These are phyloP conservation scores for Xylaria acuta DNA, from an alignment of 495 filamentous ascomycete species.

Conservation along the genomic window DNA sequence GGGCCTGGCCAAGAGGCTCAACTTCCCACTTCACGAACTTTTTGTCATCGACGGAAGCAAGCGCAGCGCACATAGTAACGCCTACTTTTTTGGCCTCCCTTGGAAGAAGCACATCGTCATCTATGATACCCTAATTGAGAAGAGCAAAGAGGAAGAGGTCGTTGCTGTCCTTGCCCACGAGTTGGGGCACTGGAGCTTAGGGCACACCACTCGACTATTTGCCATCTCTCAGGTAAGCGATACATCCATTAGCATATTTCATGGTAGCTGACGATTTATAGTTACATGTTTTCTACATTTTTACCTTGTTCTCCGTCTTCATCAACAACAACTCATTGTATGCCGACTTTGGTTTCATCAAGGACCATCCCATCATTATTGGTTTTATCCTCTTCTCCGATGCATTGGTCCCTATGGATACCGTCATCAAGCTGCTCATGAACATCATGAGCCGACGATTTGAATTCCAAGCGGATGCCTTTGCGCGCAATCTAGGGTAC, in stretches of 20 bases:
- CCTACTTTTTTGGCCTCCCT: conserved; percentile 96
- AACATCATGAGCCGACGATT: conserved; percentile 92
- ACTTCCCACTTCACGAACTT: conserved; percentile 89
- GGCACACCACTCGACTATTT: conserved; percentile 92
- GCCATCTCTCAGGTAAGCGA: conserved; percentile 81
- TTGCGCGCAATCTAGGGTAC: conserved; percentile 86
- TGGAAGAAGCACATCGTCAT: conserved; percentile 99
- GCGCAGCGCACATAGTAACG: conserved; percentile 95
- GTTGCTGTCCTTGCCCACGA: conserved; percentile 95
- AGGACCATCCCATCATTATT: conserved; percentile 87
- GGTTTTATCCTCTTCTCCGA: conserved; percentile 97
- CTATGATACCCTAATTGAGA: conserved; percentile 96
- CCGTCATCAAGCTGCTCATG: conserved; percentile 90
- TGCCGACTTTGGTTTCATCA: conserved; percentile 86
- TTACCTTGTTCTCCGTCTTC: conserved; percentile 94
- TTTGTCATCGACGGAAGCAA: conserved; percentile 98
- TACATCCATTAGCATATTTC: not conserved
- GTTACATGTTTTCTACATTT: conserved; percentile 92
- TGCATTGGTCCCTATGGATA: conserved; percentile 88
- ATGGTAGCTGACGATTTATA: conserved; percentile 41
- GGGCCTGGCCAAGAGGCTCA: conserved; percentile 77
- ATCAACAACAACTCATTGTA: conserved; percentile 94
- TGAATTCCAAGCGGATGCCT: conserved; percentile 94
- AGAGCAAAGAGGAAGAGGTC: conserved; percentile 88
- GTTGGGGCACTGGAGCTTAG: conserved; percentile 94